Base-by-base conservation (phyloP, 2,329 filamentous ascomycete genomes). In the Curvularia verruculosa region DNA sequence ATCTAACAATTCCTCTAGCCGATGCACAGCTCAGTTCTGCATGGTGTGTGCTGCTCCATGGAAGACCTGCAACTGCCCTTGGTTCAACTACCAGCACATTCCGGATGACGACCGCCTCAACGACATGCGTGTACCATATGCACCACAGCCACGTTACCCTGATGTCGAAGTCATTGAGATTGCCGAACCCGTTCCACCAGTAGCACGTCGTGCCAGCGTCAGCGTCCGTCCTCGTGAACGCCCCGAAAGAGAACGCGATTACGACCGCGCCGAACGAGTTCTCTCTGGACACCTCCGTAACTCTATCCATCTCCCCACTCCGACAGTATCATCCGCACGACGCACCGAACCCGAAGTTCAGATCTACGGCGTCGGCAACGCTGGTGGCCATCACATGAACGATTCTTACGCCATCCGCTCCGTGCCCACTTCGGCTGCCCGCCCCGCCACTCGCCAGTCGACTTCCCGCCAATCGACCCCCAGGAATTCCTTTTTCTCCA, bases 11-110 rank as follows among this genome's bases (percentile, higher is more conserved):
- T 52, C 46, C 60, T n/a, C n/a, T 72, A 87, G 88, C 73, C 89
- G 87, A 53, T 96, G 92, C 70, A 88, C 85, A 52, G 90, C 90
- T 26, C 85, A 96, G 67, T 96, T 96, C 70, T 96, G 92, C 78
- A 92, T 95, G 85, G 83, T 91, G 24, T 96, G 92, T 71, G 92
- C 90, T 21, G 73, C 81, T 29, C 89, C 89, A 66, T 96, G 92
- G 91, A 94, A 91, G 77, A 87, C 83, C 1, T 96, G 92, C 70
- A 86, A 90, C 51, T 96, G 92, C 64, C 88, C 90, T 0, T 91
- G 87, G 86, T 92, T 93, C 80, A 90, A 87, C 71, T 85, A 87
- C 66, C 82, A 68, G 15, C 68, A 76, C 50, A 68, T 76, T 18
- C 67, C 78, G 5, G 85, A 87, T 49, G 78, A 78, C 12, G 86